Conservation (phyloP, 768 basidiomycete genomes). For the Rhodotorula kratochvilovae region DNA sequence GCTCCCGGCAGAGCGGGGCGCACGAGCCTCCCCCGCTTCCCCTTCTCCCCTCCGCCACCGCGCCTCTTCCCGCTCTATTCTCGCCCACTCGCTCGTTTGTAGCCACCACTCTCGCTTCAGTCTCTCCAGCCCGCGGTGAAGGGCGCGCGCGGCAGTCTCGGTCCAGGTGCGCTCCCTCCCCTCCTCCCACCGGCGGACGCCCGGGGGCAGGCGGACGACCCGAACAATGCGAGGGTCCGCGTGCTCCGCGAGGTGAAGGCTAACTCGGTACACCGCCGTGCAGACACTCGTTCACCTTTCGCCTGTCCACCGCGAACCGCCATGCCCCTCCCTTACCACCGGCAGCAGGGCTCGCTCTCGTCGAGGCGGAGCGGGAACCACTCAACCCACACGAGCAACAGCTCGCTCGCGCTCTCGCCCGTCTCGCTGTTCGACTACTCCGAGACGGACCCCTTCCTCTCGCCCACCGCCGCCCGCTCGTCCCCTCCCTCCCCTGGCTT, state of each 20-base stretch:
- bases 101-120: too few relatives aligned
- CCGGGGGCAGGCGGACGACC: too few relatives aligned
- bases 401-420: constrained; percentile 13
- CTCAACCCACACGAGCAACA: neutral
- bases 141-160: too few relatives aligned
- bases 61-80: neutral
- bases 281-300: neutral
- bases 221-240: too few relatives aligned
- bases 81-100: neutral
- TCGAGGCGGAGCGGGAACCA: neutral
- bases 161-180: too few relatives aligned
- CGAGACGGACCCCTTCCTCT: constrained; percentile 20
- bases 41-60: neutral
- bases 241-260: too few relatives aligned
- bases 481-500: neutral
- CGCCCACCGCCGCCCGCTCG: neutral
- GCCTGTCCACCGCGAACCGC: too few relatives aligned
- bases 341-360: neutral
- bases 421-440: neutral
- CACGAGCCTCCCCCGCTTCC: neutral
- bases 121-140: too few relatives aligned
- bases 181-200: too few relatives aligned
- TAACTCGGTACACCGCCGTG: too few relatives aligned
- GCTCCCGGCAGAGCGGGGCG: neutral
- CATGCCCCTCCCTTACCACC: neutral